Evolutionary conservation across 495 filamentous ascomycete species (phyloP).

Genomic region (Lophiotrema nucula): DNA sequence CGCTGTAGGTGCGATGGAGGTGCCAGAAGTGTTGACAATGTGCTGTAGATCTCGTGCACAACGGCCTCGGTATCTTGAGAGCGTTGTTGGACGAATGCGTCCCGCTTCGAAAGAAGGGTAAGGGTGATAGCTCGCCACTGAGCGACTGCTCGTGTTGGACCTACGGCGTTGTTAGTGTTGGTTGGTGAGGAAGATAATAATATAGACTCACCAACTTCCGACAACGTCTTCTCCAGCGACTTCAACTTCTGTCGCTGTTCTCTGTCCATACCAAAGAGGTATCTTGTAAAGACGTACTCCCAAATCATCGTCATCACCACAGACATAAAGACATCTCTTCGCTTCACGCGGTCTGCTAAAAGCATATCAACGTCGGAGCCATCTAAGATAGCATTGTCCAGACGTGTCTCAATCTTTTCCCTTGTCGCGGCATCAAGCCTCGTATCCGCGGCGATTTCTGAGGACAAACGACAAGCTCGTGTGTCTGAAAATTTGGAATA

Average conservation of each 20-base stretch:
- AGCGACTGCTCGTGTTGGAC: conserved; percentile 72
- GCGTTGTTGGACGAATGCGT: conserved; percentile 70
- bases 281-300: conserved; percentile 96
- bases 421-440: conserved; percentile 46
- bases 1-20: conserved; percentile 71
- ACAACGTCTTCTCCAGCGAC: conserved; percentile 82
- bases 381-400: conserved; percentile 91
- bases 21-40: conserved; percentile 74
- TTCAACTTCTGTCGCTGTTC: conserved; percentile 97
- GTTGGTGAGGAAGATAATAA: neutral
- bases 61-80: conserved; percentile 86
- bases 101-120: conserved; percentile 76
- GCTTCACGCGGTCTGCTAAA: conserved; percentile 77
- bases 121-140: conserved; percentile 96
- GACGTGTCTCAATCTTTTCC: conserved; percentile 84
- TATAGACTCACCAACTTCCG: conserved; percentile 63
- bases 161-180: conserved; percentile 21
- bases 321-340: conserved; percentile 93
- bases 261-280: conserved; percentile 96
- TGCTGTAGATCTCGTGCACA: conserved; percentile 77
- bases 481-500: conserved; percentile 96
- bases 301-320: conserved; percentile 97
- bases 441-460: conserved; percentile 58
- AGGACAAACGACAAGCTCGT: conserved; percentile 73
- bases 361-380: conserved; percentile 85